Percentiles rank a stretch among this genome's conserved stretches.
Evolutionary conservation across 495 filamentous ascomycete genomes (phyloP).

Genomic region (Podospora pseudocomata): DNA sequence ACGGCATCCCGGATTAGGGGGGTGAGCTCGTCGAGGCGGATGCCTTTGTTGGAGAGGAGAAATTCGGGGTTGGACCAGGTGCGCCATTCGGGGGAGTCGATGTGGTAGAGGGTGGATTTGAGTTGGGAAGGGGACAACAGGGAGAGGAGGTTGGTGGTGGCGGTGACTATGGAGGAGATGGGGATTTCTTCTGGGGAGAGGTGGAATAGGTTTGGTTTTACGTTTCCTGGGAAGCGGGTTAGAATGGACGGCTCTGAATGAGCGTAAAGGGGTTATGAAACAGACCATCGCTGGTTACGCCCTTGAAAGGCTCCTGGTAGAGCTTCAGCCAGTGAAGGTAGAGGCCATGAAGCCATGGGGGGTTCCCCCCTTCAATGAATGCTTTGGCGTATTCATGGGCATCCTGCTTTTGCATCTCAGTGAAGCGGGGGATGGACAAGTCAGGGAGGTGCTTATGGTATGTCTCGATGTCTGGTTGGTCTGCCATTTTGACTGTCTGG

Average conservation of each 20-base stretch:
- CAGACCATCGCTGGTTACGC: slow-evolving; percentile 65
- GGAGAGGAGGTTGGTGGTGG: slow-evolving; percentile 43
- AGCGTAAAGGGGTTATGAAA: not conserved
- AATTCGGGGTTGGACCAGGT: slow-evolving; percentile 76
- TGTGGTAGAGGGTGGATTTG: slow-evolving; percentile 50
- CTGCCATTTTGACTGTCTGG: slow-evolving; percentile 12
- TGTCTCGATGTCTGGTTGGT: slow-evolving; percentile 17
- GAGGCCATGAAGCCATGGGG: slow-evolving; percentile 65
- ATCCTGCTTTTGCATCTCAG: slow-evolving; percentile 58
- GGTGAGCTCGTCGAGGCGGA: slow-evolving; percentile 60
- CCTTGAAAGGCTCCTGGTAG: slow-evolving; percentile 65
- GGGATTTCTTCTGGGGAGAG: slow-evolving; percentile 60
- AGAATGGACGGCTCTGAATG: not conserved
- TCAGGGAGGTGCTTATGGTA: slow-evolving; percentile 55
- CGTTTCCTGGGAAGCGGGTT: slow-evolving; percentile 38
- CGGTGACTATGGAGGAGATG: slow-evolving; percentile 51
- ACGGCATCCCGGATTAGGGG: slow-evolving; percentile 43
- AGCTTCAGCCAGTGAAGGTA: slow-evolving; percentile 65
- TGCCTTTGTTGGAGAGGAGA: slow-evolving; percentile 56
- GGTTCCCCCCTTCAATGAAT: slow-evolving; percentile 55
- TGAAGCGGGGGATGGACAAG: slow-evolving; percentile 57
- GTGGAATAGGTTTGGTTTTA: slow-evolving; percentile 55
- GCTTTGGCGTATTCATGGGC: slow-evolving; percentile 60
- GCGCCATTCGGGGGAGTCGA: slow-evolving; percentile 68
- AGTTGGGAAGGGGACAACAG: slow-evolving; percentile 48